phyloP scores from a whole-genome alignment of 163 green algal genomes.

The Prototheca cutis region DNA sequence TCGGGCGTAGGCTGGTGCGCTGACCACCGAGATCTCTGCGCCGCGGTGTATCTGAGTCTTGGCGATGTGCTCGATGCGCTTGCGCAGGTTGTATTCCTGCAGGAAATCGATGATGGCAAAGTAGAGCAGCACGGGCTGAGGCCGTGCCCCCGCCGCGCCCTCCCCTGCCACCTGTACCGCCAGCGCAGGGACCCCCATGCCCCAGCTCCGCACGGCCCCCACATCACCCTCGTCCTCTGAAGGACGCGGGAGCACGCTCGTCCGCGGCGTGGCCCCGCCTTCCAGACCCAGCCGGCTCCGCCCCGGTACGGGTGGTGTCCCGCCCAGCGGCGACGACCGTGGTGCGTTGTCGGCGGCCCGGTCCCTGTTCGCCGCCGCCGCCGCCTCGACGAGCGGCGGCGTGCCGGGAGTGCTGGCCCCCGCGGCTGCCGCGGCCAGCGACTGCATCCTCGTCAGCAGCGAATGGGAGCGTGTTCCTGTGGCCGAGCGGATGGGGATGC shows the following conservation, averaged over 20 bases:
- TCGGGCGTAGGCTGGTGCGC: constrained; percentile 10
- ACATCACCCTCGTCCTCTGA: no score
- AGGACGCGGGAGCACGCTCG: no score
- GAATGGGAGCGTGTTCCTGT: background rate
- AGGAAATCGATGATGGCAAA: constrained; percentile 35
- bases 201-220: background rate
- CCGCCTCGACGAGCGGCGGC: background rate
- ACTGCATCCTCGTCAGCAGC: background rate
- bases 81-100: constrained; percentile 27
- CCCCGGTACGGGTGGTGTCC: no score
- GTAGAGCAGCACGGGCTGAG: constrained; percentile 25
- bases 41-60: constrained; percentile 19
- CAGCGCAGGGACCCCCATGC: constrained; percentile 13
- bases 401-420: no score
- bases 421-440: background rate
- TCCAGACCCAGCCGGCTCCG: no score
- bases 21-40: constrained; percentile 5
- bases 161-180: background rate
- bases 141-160: background rate
- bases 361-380: no score
- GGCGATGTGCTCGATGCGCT: constrained; percentile 13
- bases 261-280: no score
- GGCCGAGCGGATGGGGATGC: background rate
- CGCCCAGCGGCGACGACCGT: no score
- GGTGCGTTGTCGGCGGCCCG: no score